phyloP scores from a whole-genome alignment of 257 asterid genomes.

The Primulina eburnea region DNA sequence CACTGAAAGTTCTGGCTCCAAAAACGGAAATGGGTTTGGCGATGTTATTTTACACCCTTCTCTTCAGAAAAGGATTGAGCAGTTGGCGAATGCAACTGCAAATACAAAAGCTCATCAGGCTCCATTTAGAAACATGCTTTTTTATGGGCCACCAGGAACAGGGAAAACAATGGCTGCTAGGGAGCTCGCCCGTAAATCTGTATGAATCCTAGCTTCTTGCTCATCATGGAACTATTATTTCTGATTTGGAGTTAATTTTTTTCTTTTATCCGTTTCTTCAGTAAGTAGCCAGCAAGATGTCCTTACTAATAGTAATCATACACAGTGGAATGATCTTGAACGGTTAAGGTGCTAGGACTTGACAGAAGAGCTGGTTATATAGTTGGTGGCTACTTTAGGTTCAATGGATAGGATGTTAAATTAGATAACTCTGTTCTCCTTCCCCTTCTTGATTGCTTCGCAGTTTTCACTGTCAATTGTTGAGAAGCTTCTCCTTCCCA shows the following conservation, averaged over 20 bases:
- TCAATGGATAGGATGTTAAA: no score
- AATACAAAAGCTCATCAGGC: slow-evolving; percentile 89
- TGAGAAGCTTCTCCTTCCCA: neutral
- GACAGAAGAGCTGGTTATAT: neutral
- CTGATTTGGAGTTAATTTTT: neutral
- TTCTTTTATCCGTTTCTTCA: neutral
- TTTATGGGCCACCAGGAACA: slow-evolving; percentile 97
- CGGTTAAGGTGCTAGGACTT: no score
- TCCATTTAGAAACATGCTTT: slow-evolving; percentile 91
- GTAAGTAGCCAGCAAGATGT: no score
- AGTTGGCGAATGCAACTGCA: slow-evolving; percentile 80
- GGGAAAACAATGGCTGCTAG: slow-evolving; percentile 99
- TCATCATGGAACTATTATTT: slow-evolving; percentile 6
- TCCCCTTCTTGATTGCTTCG: neutral
- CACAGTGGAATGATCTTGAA: no score
- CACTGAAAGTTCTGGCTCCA: slow-evolving; percentile 38
- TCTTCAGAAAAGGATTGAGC: slow-evolving; percentile 75
- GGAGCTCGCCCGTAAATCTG: slow-evolving; percentile 94
- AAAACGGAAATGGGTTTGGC: slow-evolving; percentile 62
- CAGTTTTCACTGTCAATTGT: neutral
- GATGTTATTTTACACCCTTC: slow-evolving; percentile 84
- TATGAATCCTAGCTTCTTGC: slow-evolving; percentile 36
- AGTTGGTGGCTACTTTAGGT: neutral
- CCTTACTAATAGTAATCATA: no score
- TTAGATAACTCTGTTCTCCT: no score